Evolutionary conservation across 495 filamentous ascomycete species (phyloP).

Genomic region (Aspergillus heteromorphus): DNA sequence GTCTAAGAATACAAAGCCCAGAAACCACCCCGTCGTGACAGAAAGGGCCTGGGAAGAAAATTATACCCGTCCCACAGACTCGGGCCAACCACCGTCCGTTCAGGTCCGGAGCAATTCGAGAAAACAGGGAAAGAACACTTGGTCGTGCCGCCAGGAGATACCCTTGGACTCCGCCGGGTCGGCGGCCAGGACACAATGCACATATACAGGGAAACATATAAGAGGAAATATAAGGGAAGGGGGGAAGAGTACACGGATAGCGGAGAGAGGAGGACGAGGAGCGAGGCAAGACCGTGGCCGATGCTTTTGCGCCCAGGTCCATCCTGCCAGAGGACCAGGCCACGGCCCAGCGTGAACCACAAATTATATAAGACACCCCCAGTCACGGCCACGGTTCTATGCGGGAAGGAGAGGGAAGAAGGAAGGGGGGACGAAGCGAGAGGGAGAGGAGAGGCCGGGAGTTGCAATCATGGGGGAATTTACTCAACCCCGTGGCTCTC

Average conservation of each 20-base stretch:
- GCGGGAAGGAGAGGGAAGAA: slow-evolving; percentile 9
- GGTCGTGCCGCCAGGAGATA: slow-evolving; percentile 35
- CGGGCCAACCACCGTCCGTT: not conserved
- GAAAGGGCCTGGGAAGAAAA: slow-evolving; percentile 1
- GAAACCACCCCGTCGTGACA: not conserved
- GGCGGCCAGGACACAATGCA: slow-evolving; percentile 23
- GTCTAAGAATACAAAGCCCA: slow-evolving; percentile 14
- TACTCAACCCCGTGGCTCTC: slow-evolving; percentile 40
- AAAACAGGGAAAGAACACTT: slow-evolving; percentile 6
- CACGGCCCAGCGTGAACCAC: slow-evolving; percentile 22
- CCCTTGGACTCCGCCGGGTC: slow-evolving; percentile 25
- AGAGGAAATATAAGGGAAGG: slow-evolving; percentile 5
- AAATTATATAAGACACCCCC: slow-evolving; percentile 13
- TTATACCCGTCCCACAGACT: slow-evolving; percentile 4
- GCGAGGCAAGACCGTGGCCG: slow-evolving; percentile 6
- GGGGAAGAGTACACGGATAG: slow-evolving; percentile 15
- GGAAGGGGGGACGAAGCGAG: not conserved
- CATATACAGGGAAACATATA: slow-evolving; percentile 29
- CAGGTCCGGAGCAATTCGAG: not conserved
- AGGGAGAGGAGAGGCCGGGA: not conserved
- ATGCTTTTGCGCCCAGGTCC: slow-evolving; percentile 8
- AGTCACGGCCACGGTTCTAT: slow-evolving; percentile 12
- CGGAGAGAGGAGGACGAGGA: slow-evolving; percentile 25
- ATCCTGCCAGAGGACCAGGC: slow-evolving; percentile 9
- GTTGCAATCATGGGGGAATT: slow-evolving; percentile 3